phyloP scores from a whole-genome alignment of 2,329 filamentous ascomycete species.

The Verticillium zaregamsianum region DNA sequence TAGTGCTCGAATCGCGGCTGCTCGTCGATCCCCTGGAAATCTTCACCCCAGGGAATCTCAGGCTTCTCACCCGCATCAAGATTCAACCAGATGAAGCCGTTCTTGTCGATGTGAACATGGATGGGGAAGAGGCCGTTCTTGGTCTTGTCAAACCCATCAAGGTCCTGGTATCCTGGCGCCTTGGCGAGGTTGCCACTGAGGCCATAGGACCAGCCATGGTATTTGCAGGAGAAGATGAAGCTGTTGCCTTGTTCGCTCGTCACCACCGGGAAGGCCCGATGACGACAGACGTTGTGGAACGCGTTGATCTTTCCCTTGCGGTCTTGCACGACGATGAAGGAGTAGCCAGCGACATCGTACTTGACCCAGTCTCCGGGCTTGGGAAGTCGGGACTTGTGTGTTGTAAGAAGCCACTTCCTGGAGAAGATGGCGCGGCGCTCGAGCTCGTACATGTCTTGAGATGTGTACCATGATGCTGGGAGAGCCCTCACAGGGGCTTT shows the following conservation, averaged over 20 bases:
- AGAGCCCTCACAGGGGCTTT: constrained; percentile 31
- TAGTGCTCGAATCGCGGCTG: constrained; percentile 43
- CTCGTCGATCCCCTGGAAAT: constrained; percentile 43
- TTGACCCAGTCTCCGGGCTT: constrained; percentile 54
- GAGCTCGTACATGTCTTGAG: constrained; percentile 50
- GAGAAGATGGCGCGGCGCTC: constrained; percentile 55
- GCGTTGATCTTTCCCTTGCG: constrained; percentile 48
- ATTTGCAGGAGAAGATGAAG: constrained; percentile 53
- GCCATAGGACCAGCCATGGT: constrained; percentile 61
- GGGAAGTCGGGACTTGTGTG: constrained; percentile 44
- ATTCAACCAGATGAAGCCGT: constrained; percentile 57
- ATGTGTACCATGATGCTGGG: constrained; percentile 47
- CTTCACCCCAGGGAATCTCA: constrained; percentile 46
- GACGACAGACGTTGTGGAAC: constrained; percentile 61
- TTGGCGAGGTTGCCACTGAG: constrained; percentile 54
- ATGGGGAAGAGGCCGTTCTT: constrained; percentile 53
- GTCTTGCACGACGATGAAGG: constrained; percentile 49
- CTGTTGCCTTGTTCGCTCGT: constrained; percentile 44
- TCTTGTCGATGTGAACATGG: constrained; percentile 47
- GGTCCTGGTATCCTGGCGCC: constrained; percentile 53
- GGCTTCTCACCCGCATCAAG: constrained; percentile 40
- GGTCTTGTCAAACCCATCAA: constrained; percentile 51
- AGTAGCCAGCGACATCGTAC: constrained; percentile 50
- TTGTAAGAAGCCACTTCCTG: constrained; percentile 51
- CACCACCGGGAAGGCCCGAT: constrained; percentile 57